Percentiles rank a stretch among this genome's conserved stretches.
Evolutionary conservation across 73 alveolate genomes (phyloP).

Genomic region (Strombidium stylifer): DNA sequence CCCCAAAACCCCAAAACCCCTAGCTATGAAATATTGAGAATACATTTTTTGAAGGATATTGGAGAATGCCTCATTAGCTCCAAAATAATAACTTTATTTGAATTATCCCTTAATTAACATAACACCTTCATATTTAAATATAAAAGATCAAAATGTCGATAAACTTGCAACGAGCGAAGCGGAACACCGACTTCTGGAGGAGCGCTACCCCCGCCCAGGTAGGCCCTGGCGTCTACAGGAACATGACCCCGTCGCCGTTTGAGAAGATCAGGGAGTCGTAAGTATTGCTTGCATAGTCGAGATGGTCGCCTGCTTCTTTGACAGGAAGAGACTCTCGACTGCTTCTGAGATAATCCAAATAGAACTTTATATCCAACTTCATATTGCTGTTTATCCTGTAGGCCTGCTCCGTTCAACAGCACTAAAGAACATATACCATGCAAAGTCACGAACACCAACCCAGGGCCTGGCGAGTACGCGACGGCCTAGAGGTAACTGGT

Average conservation of each 20-base stretch:
- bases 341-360: too few relatives aligned
- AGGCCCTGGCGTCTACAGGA: slow-evolving; percentile 55
- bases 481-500: slow-evolving; percentile 1
- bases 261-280: slow-evolving; percentile 17
- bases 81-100: too few relatives aligned
- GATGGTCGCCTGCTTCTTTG: too few relatives aligned
- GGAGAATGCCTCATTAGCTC: too few relatives aligned
- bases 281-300: too few relatives aligned
- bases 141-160: slow-evolving; percentile 61
- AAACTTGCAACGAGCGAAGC: slow-evolving; percentile 32
- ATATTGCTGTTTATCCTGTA: slow-evolving; percentile 37
- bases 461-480: slow-evolving; percentile 48
- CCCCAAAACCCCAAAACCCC: too few relatives aligned
- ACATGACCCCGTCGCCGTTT: neutral
- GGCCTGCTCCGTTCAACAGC: slow-evolving; percentile 15
- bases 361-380: neutral
- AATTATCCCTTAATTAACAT: too few relatives aligned
- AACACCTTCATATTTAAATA: too few relatives aligned
- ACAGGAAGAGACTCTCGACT: too few relatives aligned
- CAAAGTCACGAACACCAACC: neutral
- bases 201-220: slow-evolving; percentile 28
- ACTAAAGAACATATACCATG: slow-evolving; percentile 33
- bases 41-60: too few relatives aligned
- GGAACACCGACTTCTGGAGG: slow-evolving; percentile 55
- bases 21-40: too few relatives aligned